A percentile compares a stretch with the other conserved stretches of the same genome.
These are phyloP conservation scores for Myochromella boudieri DNA, from an alignment of 768 basidiomycete genomes.

Conservation along the genomic window DNA sequence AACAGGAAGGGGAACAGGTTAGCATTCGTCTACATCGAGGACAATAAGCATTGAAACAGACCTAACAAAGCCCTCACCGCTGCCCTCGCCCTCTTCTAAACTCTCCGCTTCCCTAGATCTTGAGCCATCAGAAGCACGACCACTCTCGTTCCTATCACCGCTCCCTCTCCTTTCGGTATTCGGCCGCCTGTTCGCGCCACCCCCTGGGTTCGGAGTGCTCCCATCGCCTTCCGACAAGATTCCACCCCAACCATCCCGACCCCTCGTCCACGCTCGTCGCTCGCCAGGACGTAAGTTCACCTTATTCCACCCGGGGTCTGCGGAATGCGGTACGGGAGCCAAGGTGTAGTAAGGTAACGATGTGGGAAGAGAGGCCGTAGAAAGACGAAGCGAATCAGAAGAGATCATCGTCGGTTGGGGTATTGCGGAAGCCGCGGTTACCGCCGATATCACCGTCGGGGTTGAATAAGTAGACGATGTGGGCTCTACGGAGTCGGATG, in stretches of 20 bases:
- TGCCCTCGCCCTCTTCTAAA: constrained; percentile 31
- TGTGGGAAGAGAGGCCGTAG: neutral
- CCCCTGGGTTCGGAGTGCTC: no score
- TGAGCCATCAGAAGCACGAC: constrained; percentile 17
- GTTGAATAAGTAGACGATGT: neutral
- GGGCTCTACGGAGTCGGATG: no score
- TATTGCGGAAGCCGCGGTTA: neutral
- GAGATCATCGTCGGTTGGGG: no score
- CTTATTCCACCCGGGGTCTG: constrained; percentile 40
- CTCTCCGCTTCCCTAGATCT: constrained; percentile 45
- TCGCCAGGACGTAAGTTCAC: constrained; percentile 43
- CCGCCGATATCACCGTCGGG: neutral
- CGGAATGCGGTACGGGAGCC: neutral
- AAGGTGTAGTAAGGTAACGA: neutral
- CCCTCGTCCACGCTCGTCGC: constrained; percentile 67
- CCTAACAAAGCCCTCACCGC: constrained; percentile 60
- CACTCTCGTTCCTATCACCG: neutral
- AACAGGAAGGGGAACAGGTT: neutral
- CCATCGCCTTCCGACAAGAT: constrained; percentile 24
- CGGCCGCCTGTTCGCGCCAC: constrained; percentile 42
- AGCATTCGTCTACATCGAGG: constrained; percentile 8
- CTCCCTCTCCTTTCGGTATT: constrained; percentile 23
- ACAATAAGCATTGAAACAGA: constrained; percentile 32
- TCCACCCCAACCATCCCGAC: constrained; percentile 70
- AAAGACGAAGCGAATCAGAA: neutral